A percentile compares a stretch with the other conserved stretches of the same genome.
These are phyloP conservation scores for Yamadazyma scolyti DNA, from an alignment of 805 yeast species.

Conservation along the genomic window DNA sequence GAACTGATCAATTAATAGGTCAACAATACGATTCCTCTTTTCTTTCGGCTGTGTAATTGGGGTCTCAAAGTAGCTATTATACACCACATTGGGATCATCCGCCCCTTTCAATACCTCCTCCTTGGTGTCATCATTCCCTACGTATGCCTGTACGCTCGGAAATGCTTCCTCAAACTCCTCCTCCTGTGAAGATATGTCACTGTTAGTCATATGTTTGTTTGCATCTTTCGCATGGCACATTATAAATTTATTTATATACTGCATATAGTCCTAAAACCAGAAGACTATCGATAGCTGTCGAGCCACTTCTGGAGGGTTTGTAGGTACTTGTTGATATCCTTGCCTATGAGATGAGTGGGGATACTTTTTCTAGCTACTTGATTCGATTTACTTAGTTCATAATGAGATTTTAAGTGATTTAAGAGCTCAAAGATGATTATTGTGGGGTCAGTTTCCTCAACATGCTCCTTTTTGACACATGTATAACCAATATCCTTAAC, in stretches of 20 bases:
- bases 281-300: not conserved
- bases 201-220: not conserved
- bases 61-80: too few species aligned
- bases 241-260: too few species aligned
- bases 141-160: too few species aligned
- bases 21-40: too few species aligned
- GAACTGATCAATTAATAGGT: too few species aligned
- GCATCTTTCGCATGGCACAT: not conserved
- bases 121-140: too few species aligned
- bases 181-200: too few species aligned
- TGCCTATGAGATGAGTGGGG: constrained; percentile 29
- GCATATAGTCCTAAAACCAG: not conserved
- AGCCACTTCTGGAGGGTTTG: constrained; percentile 13
- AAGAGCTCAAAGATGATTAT: constrained; percentile 7
- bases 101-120: too few species aligned
- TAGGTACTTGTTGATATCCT: constrained; percentile 19
- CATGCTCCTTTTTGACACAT: not conserved
- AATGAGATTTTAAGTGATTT: constrained; percentile 26
- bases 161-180: too few species aligned
- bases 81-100: too few species aligned
- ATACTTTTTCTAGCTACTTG: constrained; percentile 30
- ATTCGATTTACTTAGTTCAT: constrained; percentile 28
- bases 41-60: too few species aligned
- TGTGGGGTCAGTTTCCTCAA: not conserved
- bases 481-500: constrained; percentile 12